A percentile compares a stretch with the other conserved stretches of the same genome.
These are phyloP conservation scores for Picocystis sp. DNA, from an alignment of 163 green algal genomes.

Conservation along the genomic window DNA sequence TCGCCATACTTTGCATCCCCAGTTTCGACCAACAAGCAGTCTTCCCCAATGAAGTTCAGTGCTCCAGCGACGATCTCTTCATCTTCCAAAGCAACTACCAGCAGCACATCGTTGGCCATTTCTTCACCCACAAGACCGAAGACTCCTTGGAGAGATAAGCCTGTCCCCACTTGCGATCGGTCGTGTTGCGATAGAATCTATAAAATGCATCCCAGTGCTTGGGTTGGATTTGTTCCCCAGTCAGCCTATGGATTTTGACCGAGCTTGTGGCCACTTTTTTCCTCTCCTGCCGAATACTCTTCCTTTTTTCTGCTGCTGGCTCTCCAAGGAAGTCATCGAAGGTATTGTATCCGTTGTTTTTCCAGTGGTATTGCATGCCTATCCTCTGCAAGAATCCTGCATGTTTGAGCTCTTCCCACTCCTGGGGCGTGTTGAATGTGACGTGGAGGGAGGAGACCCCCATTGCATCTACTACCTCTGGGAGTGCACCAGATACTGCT, in stretches of 20 bases:
- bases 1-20: conserved; percentile 36
- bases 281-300: conserved; percentile 58
- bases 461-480: conserved; percentile 17
- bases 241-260: conserved; percentile 24
- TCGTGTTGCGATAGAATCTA: conserved; percentile 21
- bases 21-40: conserved; percentile 70
- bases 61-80: conserved; percentile 44
- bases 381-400: conserved; percentile 39
- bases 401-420: conserved; percentile 32
- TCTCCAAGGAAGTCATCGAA: conserved; percentile 68
- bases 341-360: conserved; percentile 38
- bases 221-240: conserved; percentile 21
- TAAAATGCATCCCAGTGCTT: conserved; percentile 62
- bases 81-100: conserved; percentile 54
- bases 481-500: conserved; percentile 10
- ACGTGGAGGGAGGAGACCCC: conserved; percentile 48
- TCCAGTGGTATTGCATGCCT: conserved; percentile 33
- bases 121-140: conserved; percentile 42
- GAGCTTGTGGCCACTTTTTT: conserved; percentile 10
- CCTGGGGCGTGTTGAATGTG: conserved; percentile 51
- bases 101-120: conserved; percentile 44
- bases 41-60: conserved; percentile 61
- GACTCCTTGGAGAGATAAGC: conserved; percentile 66
- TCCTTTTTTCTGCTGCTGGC: conserved; percentile 58
- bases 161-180: conserved; percentile 46